Evolutionary conservation across 306 rosid genomes (phyloP).

Genomic region (Quercus dentata): DNA sequence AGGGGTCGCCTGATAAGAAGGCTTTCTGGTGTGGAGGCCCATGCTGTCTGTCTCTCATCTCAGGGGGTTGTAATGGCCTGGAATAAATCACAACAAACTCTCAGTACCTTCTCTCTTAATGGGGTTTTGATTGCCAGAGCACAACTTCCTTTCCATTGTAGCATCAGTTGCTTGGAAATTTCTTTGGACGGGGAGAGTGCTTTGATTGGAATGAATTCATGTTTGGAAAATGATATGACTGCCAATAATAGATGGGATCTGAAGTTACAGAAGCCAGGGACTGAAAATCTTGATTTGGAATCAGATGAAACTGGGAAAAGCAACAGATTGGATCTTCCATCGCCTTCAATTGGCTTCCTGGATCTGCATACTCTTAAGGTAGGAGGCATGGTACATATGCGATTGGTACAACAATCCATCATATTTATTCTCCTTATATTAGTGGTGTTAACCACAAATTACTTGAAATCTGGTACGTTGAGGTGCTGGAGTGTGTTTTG

Average conservation of each 20-base stretch:
- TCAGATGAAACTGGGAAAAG: conserved; percentile 39
- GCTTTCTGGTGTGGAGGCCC: conserved; percentile 77
- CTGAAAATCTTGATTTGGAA: conserved; percentile 34
- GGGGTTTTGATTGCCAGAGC: conserved; percentile 66
- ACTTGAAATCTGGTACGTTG: background rate
- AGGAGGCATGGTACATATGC: conserved; percentile 18
- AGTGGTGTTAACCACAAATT: background rate
- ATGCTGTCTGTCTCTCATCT: conserved; percentile 75
- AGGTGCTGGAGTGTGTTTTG: background rate
- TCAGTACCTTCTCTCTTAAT: conserved; percentile 76
- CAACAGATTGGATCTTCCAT: conserved; percentile 55
- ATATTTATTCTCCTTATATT: background rate
- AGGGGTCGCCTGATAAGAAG: conserved; percentile 79
- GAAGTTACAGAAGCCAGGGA: conserved; percentile 35
- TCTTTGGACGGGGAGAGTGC: conserved; percentile 84
- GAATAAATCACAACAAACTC: conserved; percentile 62
- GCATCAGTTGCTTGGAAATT: conserved; percentile 83
- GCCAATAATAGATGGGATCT: conserved; percentile 40
- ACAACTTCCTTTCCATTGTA: conserved; percentile 54
- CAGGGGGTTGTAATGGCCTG: conserved; percentile 78
- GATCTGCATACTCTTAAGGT: conserved; percentile 88
- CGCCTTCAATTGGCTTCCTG: conserved; percentile 86
- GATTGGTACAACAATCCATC: background rate
- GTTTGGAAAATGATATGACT: conserved; percentile 36
- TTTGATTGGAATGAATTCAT: conserved; percentile 64